phyloP scores from a whole-genome alignment of 768 basidiomycete species.

The Leccinum subtestaceum region DNA sequence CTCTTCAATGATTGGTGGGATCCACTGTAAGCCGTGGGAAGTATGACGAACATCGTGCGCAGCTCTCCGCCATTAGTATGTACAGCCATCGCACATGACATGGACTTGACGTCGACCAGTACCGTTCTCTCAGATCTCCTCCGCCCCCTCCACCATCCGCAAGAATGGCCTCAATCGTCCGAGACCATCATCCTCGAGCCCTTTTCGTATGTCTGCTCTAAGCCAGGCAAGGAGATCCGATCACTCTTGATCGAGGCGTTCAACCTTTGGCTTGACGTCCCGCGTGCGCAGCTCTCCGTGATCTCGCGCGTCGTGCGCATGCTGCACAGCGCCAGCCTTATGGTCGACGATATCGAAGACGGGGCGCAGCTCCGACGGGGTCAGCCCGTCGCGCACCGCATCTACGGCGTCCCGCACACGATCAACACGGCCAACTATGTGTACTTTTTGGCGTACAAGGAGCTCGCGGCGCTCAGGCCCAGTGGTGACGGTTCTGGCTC shows the following conservation, averaged over 20 bases:
- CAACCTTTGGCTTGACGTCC: constrained; percentile 88
- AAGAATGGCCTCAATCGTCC: constrained; percentile 36
- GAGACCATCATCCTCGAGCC: constrained; percentile 68
- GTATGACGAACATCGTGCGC: not conserved
- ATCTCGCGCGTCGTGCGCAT: constrained; percentile 86
- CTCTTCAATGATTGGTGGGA: constrained; percentile 45
- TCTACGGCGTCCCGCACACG: constrained; percentile 94
- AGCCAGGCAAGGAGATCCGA: constrained; percentile 92
- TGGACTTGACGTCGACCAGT: constrained; percentile 10
- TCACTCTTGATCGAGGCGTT: constrained; percentile 87
- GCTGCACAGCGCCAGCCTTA: constrained; percentile 90
- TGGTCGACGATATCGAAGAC: constrained; percentile 97
- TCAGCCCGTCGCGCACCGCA: constrained; percentile 86
- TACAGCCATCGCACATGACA: not conserved
- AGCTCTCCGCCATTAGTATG: not conserved
- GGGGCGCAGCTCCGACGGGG: constrained; percentile 85
- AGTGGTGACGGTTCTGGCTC: not conserved
- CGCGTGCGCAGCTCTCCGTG: constrained; percentile 60
- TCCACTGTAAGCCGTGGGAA: not conserved
- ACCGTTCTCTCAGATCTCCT: constrained; percentile 17
- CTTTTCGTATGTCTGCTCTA: constrained; percentile 76
- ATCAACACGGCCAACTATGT: constrained; percentile 98
- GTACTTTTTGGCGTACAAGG: constrained; percentile 90
- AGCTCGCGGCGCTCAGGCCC: constrained; percentile 44
- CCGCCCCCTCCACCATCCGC: constrained; percentile 16